Evolutionary conservation across 2,329 filamentous ascomycete species (phyloP).

Genomic region (Fusarium caatingaense): DNA sequence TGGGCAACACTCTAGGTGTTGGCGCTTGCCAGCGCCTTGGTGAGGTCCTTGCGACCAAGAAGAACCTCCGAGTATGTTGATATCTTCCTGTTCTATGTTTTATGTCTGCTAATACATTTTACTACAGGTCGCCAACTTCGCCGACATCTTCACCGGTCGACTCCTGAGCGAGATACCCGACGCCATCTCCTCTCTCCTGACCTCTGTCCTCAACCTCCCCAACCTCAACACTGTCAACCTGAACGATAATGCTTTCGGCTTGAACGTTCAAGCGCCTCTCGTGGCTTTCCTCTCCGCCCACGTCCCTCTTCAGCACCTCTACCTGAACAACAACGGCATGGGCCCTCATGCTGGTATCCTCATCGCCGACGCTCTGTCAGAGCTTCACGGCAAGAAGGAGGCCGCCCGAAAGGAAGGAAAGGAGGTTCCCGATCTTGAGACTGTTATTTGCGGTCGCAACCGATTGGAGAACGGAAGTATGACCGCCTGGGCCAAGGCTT

Average conservation of each 20-base stretch:
- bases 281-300: conserved; percentile 91
- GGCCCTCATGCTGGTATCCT: conserved; percentile 90
- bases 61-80: conserved; percentile 74
- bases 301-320: conserved; percentile 89
- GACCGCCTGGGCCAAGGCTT: conserved; percentile 92
- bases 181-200: conserved; percentile 86
- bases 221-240: conserved; percentile 92
- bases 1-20: conserved; percentile 93
- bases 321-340: conserved; percentile 98
- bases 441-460: conserved; percentile 97
- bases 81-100: background rate
- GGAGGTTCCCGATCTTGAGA: conserved; percentile 86
- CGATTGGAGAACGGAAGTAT: conserved; percentile 95
- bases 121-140: conserved; percentile 82
- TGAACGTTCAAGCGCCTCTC: conserved; percentile 93
- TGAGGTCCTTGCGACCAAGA: conserved; percentile 85
- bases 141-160: conserved; percentile 97
- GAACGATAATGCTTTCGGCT: conserved; percentile 97
- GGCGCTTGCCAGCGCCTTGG: conserved; percentile 88
- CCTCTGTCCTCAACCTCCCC: conserved; percentile 85
- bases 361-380: conserved; percentile 86
- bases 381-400: conserved; percentile 86
- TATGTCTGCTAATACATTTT: conserved; percentile 3
- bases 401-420: conserved; percentile 77
- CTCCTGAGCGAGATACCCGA: conserved; percentile 93